phyloP scores from a whole-genome alignment of 768 basidiomycete species.

The Hygrocybe coccinea region DNA sequence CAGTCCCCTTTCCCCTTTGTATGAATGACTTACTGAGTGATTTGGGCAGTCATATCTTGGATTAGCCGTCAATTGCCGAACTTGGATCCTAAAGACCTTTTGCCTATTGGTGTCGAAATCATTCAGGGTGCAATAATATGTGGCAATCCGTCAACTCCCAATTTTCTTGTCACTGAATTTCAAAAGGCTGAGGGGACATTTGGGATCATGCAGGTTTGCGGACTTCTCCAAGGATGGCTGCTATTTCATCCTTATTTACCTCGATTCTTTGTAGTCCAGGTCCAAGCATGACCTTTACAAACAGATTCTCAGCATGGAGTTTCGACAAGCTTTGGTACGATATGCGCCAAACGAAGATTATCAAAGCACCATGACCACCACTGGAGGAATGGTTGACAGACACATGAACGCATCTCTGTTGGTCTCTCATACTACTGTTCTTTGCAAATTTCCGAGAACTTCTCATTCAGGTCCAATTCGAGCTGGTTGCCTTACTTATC shows the following conservation, averaged over 20 bases:
- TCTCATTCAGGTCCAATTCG: conserved; percentile 25
- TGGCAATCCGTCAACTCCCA: conserved; percentile 84
- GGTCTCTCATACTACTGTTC: background rate
- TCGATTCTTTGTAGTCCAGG: conserved; percentile 49
- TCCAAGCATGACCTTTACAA: conserved; percentile 83
- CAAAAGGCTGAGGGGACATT: conserved; percentile 72
- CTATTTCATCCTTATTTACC: conserved; percentile 6
- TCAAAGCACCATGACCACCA: conserved; percentile 56
- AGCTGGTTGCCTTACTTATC: conserved; percentile 19
- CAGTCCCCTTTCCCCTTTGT: too few relatives aligned
- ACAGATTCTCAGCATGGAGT: conserved; percentile 66
- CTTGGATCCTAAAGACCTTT: conserved; percentile 74
- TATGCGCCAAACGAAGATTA: conserved; percentile 75
- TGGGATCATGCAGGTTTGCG: conserved; percentile 66
- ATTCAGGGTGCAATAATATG: conserved; percentile 75
- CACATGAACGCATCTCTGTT: conserved; percentile 30
- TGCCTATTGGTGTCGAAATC: conserved; percentile 80
- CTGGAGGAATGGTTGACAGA: conserved; percentile 60
- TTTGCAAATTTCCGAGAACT: background rate
- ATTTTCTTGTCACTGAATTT: conserved; percentile 78
- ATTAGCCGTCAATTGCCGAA: conserved; percentile 59
- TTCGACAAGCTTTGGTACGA: conserved; percentile 58
- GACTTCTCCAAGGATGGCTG: background rate
- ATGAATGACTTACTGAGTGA: background rate
- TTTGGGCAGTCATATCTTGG: conserved; percentile 46